Evolutionary conservation across 1,284 basidiomycete species (phyloP).

Genomic region (Quambalaria eucalypti): DNA sequence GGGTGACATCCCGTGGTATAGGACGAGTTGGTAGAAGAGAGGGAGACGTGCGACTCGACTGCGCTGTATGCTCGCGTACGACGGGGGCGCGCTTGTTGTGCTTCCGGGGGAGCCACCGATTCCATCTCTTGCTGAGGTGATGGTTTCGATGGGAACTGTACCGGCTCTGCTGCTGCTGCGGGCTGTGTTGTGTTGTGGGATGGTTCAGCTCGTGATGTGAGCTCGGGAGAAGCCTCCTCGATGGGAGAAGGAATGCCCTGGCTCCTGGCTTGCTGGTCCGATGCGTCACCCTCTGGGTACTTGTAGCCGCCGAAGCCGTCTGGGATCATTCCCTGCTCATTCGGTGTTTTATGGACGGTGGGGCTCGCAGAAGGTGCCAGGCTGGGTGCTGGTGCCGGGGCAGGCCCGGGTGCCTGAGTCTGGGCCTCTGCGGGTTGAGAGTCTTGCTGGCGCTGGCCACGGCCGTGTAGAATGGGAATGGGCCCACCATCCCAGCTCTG

Average conservation of each 20-base stretch:
- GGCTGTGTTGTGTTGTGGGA: no score
- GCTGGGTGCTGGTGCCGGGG: no score
- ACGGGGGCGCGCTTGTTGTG: not conserved
- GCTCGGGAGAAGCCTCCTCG: not conserved
- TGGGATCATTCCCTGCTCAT: constrained; percentile 17
- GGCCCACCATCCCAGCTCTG: not conserved
- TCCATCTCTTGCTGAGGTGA: no score
- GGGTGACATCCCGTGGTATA: not conserved
- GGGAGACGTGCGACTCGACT: constrained; percentile 7
- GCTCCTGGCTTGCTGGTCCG: no score
- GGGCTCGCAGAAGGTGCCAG: no score
- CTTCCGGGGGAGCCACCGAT: not conserved
- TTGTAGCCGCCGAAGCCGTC: constrained; percentile 33
- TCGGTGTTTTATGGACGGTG: no score
- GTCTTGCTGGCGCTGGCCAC: not conserved
- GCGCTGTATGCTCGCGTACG: not conserved
- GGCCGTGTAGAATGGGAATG: not conserved
- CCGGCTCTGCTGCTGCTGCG: no score
- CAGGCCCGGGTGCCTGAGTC: not conserved
- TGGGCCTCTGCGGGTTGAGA: not conserved
- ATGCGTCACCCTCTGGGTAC: not conserved
- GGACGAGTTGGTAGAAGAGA: constrained; percentile 4
- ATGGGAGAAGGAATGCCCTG: not conserved
- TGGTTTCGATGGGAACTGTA: no score
- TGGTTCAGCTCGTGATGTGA: not conserved